These are phyloP conservation scores for Parasitella parasitica DNA, from an alignment of 371 early-diverging fungal genomes.

Conservation along the genomic window DNA sequence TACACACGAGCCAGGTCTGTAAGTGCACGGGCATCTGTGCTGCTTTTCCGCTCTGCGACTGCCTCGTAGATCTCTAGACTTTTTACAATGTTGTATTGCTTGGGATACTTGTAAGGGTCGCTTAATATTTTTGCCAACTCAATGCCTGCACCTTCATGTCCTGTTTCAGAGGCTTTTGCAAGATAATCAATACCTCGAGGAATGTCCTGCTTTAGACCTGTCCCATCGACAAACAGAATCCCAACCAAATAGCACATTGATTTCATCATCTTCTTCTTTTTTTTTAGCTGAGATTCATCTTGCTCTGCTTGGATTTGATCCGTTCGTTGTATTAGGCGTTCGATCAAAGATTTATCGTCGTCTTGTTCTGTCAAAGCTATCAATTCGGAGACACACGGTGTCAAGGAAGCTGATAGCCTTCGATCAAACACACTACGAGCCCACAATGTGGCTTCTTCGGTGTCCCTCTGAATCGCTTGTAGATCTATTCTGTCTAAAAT, in stretches of 20 bases:
- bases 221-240: conserved; percentile 35
- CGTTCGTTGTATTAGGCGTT: conserved; percentile 18
- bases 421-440: conserved; percentile 48
- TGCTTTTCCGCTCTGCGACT: conserved; percentile 18
- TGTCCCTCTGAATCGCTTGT: conserved; percentile 2
- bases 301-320: conserved; percentile 6
- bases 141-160: conserved; percentile 36
- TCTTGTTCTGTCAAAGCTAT: conserved; percentile 11
- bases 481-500: conserved; percentile 20
- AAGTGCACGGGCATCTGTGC: conserved; percentile 38
- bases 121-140: conserved; percentile 42
- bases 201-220: conserved; percentile 30
- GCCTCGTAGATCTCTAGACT: conserved; percentile 36
- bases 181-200: conserved; percentile 29
- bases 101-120: conserved; percentile 43
- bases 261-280: conserved; percentile 8
- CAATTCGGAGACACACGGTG: conserved; percentile 26
- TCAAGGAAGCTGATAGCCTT: conserved; percentile 35
- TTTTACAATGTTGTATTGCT: conserved; percentile 34
- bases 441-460: conserved; percentile 44
- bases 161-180: conserved; percentile 26
- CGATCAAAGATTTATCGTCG: conserved; percentile 12
- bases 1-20: conserved; percentile 42
- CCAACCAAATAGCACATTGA: conserved; percentile 34
- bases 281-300: conserved; percentile 5